These are phyloP conservation scores for Clarireedia paspali DNA, from an alignment of 2,329 filamentous ascomycete species.

Conservation along the genomic window DNA sequence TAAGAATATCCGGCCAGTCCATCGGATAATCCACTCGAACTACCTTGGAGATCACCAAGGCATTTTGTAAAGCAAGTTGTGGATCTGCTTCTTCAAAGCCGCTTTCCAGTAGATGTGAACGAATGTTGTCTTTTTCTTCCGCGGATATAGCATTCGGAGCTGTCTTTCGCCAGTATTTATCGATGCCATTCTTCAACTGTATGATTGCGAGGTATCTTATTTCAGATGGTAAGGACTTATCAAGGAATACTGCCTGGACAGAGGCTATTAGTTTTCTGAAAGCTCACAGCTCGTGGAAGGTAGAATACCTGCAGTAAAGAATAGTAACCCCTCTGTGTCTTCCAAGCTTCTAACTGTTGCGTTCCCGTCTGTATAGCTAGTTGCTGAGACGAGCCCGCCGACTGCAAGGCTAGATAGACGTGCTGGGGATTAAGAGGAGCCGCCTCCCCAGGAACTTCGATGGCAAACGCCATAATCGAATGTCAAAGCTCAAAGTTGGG, in stretches of 20 bases:
- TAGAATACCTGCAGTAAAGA: conserved; percentile 55
- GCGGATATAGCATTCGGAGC: conserved; percentile 57
- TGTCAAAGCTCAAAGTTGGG: too few species aligned
- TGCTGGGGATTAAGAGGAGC: conserved; percentile 58
- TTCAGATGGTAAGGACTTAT: conserved; percentile 66
- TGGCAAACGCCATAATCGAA: conserved; percentile 55
- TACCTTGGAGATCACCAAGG: conserved; percentile 80
- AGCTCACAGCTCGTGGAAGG: neutral
- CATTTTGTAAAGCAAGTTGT: conserved; percentile 77
- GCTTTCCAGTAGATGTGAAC: conserved; percentile 65
- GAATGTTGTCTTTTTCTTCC: conserved; percentile 70
- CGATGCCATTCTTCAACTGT: conserved; percentile 92
- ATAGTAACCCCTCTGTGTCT: conserved; percentile 58
- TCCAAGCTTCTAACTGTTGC: conserved; percentile 67
- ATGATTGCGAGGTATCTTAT: conserved; percentile 87
- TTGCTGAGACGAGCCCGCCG: conserved; percentile 53
- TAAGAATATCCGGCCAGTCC: conserved; percentile 66
- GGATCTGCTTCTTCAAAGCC: conserved; percentile 70
- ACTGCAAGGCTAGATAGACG: conserved; percentile 56
- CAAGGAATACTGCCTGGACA: conserved; percentile 67
- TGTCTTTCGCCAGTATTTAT: conserved; percentile 79
- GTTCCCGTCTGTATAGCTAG: conserved; percentile 58
- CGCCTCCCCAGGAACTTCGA: conserved; percentile 78
- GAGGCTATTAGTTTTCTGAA: neutral
- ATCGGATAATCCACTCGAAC: conserved; percentile 81